Evolutionary conservation across 257 asterid genomes (phyloP), one percentile per base, ranked within the genome.

Genomic region (Capsicum pubescens): DNA sequence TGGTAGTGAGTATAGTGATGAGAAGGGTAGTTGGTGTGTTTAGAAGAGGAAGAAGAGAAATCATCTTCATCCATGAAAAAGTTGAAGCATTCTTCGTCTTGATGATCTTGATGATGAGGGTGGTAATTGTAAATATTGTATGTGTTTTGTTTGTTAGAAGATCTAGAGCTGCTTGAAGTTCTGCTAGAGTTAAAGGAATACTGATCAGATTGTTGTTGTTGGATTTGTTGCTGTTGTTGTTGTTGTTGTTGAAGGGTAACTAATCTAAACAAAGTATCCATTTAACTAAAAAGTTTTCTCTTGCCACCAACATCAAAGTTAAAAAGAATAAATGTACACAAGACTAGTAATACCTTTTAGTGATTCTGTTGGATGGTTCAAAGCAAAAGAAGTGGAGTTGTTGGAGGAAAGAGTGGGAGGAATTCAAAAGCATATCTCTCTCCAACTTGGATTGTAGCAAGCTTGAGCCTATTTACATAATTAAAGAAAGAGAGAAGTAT

Each of bases 251-350:
- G 98, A 74, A 90, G 94, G 83, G 89, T 94, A 9, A 94, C 98
- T 57, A 94, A 91, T 90, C 98, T 92, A 84, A 93, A 96, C 97
- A 96, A 91, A 87, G 99, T 94, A 92, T 96, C 99, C 99, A 96
- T 95, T 90, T 94, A 91, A 84, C 83, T 71, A 54, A 81, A 86
- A 89, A 87, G 4, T 10, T 19, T 4, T 39, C 54, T 68, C 77
- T 68, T 17, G 8, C 78, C 14, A 8, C 91, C 94, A 95, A 84
- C 94, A 89, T 90, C 84, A 87, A 89, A 86, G 87, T 86, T 84
- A 59, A 81, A 64, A 84, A 72, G 36, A 60, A 72, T 44, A 36
- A 59, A 83, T 35, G 19, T 35, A 4, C 2, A 52, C 61, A 84
- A 59, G 61, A 83, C 85, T 80, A 60, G 46, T 52, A 68, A 55